Base-by-base conservation (phyloP, 2,329 filamentous ascomycete genomes). In the Ceratocystis destructans region DNA sequence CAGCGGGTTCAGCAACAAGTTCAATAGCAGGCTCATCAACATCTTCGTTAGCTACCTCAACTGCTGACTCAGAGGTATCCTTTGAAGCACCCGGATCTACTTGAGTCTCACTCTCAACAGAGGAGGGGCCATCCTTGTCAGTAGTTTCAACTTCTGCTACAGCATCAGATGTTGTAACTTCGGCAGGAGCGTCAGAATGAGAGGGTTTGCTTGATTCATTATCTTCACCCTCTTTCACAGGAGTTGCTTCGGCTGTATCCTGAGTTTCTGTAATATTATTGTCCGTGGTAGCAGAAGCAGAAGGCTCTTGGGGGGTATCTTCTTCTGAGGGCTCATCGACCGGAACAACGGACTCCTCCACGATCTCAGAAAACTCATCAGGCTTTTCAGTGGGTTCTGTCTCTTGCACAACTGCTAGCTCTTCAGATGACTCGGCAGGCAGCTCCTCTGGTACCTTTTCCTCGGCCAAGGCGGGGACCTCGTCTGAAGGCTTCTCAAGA, bases 321-420 rank as follows among this genome's bases (percentile, higher is more conserved):
- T 68, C 62, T 6, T 64, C 55, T 53, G 44, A 53, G 5, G 22
- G 20, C 10, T 48, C 33, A 25, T 44, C 31, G 28, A 50, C 62
- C 62, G 69, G 67, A 37, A 68, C 66, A 66, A 70, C 68, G 64
- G 69, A 67, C 62, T 71, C 69, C 10, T 12, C 25, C 20, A 28
- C 45, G 12, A 28, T 17, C 6, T 22, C n/a, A 28, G 53, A 25
- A 46, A 25, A 10, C 17, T 62, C 44, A 10, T 37, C 55, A 44
- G 69, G 67, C 64, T 41, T 41, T 41, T 12, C 37, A 41, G 37
- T 25, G 3, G 15, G 17, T 25, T 53, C 5, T 41, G 4, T 41
- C 37, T 71, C 68, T 31, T 69, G 64, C 67, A 70, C 67, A 64
- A 69, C 65, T 61, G 41, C 62, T 12, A 53, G 31, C 4, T 68